phyloP scores from a whole-genome alignment of 2,329 filamentous ascomycete species.

The Alternaria alternata region DNA sequence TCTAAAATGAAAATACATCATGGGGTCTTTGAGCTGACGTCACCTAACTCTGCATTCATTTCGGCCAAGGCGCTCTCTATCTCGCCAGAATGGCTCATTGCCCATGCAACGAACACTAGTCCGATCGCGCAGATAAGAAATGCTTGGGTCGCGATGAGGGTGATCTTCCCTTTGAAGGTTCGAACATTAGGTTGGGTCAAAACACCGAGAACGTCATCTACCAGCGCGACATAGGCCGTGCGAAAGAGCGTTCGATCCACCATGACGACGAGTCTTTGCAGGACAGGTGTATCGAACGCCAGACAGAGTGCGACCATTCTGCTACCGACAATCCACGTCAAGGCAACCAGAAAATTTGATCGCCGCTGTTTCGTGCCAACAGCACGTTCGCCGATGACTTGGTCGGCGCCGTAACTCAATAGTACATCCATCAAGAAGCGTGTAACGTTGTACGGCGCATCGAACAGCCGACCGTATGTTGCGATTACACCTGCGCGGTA shows the following conservation, averaged over 20 bases:
- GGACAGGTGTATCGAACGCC: slow-evolving; percentile 10
- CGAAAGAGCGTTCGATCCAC: slow-evolving; percentile 20
- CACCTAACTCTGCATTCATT: neutral
- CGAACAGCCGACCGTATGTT: slow-evolving; percentile 24
- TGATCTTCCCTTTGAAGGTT: too few species aligned
- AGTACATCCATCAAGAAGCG: slow-evolving; percentile 20
- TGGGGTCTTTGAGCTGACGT: neutral
- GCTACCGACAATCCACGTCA: slow-evolving; percentile 16
- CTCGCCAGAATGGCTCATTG: too few species aligned
- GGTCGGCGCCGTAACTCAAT: slow-evolving; percentile 10
- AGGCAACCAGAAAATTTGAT: slow-evolving; percentile 22
- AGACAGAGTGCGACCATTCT: slow-evolving; percentile 5
- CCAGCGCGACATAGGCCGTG: slow-evolving; percentile 27
- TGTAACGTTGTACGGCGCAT: slow-evolving; percentile 18
- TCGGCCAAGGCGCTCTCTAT: too few species aligned
- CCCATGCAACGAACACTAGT: too few species aligned
- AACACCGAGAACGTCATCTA: slow-evolving; percentile 28
- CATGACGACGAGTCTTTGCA: neutral
- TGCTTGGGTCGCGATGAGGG: too few species aligned
- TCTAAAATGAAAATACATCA: neutral
- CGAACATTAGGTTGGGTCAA: slow-evolving; percentile 5
- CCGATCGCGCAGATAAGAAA: too few species aligned
- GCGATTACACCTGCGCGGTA: slow-evolving; percentile 26
- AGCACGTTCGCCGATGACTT: neutral
- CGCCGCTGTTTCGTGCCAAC: slow-evolving; percentile 6